phyloP scores from a whole-genome alignment of 2,329 filamentous ascomycete species.

The Fusarium devonianum region DNA sequence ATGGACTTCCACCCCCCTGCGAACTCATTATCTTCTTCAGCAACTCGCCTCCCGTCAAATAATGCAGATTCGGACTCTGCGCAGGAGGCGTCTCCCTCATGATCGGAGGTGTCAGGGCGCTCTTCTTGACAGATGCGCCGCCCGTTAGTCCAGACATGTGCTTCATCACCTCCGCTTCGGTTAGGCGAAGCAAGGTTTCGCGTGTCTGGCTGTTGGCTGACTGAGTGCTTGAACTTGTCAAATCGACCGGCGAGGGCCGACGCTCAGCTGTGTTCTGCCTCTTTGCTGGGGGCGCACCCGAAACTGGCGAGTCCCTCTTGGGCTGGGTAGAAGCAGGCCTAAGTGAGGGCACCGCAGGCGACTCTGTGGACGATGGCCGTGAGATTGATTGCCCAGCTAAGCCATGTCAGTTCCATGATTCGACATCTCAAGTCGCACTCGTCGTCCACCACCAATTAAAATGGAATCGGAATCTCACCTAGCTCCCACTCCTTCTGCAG shows the following conservation, averaged over 20 bases:
- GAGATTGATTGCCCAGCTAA: constrained; percentile 11
- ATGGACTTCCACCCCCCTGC: constrained; percentile 5
- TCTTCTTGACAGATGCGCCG: constrained; percentile 10
- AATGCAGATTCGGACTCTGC: constrained; percentile 9
- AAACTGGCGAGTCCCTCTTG: constrained; percentile 21
- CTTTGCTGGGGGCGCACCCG: constrained; percentile 9
- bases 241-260: neutral
- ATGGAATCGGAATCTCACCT: constrained; percentile 7
- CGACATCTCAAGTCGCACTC: neutral
- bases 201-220: constrained; percentile 1
- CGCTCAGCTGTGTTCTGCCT: constrained; percentile 9
- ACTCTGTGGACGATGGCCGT: constrained; percentile 7
- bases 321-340: constrained; percentile 1
- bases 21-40: constrained; percentile 17
- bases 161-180: constrained; percentile 29
- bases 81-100: neutral
- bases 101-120: constrained; percentile 5
- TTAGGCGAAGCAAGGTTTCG: constrained; percentile 26
- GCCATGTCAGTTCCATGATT: neutral
- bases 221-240: neutral
- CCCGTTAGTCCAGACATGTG: constrained; percentile 14
- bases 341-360: neutral
- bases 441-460: neutral
- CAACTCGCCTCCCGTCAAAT: constrained; percentile 22
- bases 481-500: constrained; percentile 45